A percentile compares a stretch with the other conserved stretches of the same genome.
Conservation (phyloP, 768 basidiomycete species). For the Brasilioporus rufonigricans region DNA sequence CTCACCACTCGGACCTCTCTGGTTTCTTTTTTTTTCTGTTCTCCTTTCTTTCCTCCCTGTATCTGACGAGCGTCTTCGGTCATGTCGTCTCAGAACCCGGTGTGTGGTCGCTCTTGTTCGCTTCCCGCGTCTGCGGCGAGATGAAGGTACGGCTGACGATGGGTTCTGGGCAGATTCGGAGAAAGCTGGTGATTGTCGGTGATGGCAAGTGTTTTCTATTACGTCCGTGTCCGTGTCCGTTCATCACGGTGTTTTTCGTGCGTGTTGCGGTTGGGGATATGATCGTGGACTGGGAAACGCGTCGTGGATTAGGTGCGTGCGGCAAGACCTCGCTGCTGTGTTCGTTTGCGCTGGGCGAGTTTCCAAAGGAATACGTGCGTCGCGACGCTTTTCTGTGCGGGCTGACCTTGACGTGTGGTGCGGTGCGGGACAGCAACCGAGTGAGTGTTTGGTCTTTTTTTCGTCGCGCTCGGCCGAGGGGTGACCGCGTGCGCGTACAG, state of each 20-base stretch:
- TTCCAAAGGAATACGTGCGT: conserved; percentile 93
- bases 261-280: not conserved
- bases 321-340: conserved; percentile 93
- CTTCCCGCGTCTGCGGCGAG: not conserved
- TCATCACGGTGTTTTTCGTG: not conserved
- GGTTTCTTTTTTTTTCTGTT: not conserved
- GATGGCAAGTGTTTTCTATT: conserved; percentile 62
- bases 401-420: not conserved
- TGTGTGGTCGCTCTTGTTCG: conserved; percentile 35
- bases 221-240: not conserved
- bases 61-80: not conserved
- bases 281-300: not conserved
- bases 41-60: not conserved
- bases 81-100: conserved; percentile 58
- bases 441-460: conserved; percentile 10
- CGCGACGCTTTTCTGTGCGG: not conserved
- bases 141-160: too few relatives aligned
- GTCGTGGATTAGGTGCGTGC: conserved; percentile 65
- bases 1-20: conserved; percentile 11
- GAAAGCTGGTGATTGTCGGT: conserved; percentile 95
- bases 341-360: conserved; percentile 92
- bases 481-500: conserved; percentile 26
- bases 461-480: too few relatives aligned
- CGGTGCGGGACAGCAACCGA: conserved; percentile 41
- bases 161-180: conserved; percentile 61